A percentile compares a stretch with the other conserved stretches of the same genome.
Evolutionary conservation across 2,329 filamentous ascomycete species (phyloP).

Genomic region (Colletotrichum cordylinicola): DNA sequence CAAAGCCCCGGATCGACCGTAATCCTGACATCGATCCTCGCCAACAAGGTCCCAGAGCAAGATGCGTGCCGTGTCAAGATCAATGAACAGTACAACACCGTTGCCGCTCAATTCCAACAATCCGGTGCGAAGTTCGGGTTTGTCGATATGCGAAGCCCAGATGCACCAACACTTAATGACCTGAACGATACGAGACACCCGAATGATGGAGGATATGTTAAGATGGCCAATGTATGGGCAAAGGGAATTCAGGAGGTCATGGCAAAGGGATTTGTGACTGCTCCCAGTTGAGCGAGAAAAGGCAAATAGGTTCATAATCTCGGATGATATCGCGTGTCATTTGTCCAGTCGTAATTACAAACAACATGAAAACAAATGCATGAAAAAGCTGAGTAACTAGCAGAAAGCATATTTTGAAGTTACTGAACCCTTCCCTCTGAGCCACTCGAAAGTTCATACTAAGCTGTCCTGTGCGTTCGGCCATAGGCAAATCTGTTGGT

Average conservation of each 20-base stretch:
- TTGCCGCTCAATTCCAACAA: constrained; percentile 3
- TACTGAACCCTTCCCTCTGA: no score
- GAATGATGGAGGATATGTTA: constrained; percentile 15
- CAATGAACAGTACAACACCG: constrained; percentile 19
- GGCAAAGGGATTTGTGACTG: constrained; percentile 15
- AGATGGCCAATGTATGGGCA: constrained; percentile 21
- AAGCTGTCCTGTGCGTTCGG: no score
- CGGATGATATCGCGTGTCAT: no score
- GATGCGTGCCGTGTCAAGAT: constrained; percentile 22
- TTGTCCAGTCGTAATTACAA: no score
- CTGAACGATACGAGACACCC: constrained; percentile 17
- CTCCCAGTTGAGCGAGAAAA: neutral
- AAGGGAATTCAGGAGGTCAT: constrained; percentile 18
- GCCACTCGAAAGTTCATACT: no score
- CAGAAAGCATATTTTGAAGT: no score
- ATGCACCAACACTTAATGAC: constrained; percentile 16
- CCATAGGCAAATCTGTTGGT: no score
- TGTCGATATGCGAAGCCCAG: constrained; percentile 26
- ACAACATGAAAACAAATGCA: no score
- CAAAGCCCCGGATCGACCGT: constrained; percentile 21
- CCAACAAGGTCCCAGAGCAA: constrained; percentile 15
- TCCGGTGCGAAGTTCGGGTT: constrained; percentile 21
- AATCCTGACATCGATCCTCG: constrained; percentile 5
- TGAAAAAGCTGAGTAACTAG: no score
- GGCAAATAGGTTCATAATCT: no score